Conservation (phyloP, 2,329 filamentous ascomycete genomes). For the Fusarium transvaalense region DNA sequence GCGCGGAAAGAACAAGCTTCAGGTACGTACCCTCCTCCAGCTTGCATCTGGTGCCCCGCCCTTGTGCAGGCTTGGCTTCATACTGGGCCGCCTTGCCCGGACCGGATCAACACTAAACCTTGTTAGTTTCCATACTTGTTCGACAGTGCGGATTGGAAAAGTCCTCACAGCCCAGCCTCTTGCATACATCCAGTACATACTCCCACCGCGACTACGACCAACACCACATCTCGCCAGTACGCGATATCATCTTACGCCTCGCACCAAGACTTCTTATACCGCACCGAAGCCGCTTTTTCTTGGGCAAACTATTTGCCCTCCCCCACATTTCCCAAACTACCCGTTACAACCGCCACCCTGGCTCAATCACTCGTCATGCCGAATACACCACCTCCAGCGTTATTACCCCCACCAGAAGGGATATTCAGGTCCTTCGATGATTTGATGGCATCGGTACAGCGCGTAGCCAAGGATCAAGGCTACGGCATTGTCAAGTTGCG, state of each 20-base stretch:
- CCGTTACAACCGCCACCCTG: slow-evolving; percentile 50
- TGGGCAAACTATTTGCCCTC: slow-evolving; percentile 35
- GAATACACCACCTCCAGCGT: slow-evolving; percentile 61
- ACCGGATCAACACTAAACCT: slow-evolving; percentile 58
- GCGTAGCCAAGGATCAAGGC: slow-evolving; percentile 71
- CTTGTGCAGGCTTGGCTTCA: slow-evolving; percentile 42
- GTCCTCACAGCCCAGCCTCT: slow-evolving; percentile 56
- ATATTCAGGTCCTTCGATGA: slow-evolving; percentile 72
- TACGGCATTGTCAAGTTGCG: slow-evolving; percentile 73
- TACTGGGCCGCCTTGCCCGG: slow-evolving; percentile 50
- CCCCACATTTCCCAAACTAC: slow-evolving; percentile 46
- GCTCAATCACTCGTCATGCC: slow-evolving; percentile 58
- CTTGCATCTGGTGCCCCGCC: slow-evolving; percentile 18
- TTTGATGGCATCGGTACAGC: slow-evolving; percentile 68
- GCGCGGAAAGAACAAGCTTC: slow-evolving; percentile 32
- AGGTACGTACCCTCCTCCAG: slow-evolving; percentile 36
- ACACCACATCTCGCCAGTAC: slow-evolving; percentile 39
- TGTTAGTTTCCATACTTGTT: slow-evolving; percentile 49
- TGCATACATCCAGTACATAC: slow-evolving; percentile 41
- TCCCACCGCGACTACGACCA: slow-evolving; percentile 43
- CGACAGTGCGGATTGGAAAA: slow-evolving; percentile 61
- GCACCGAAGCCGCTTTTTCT: slow-evolving; percentile 16
- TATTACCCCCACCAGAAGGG: slow-evolving; percentile 69
- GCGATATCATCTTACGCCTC: slow-evolving; percentile 37
- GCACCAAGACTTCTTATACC: slow-evolving; percentile 21